Percentiles rank a stretch among this genome's conserved stretches.
Conservation (phyloP, 2,329 filamentous ascomycete species). For the Aspergillus latus region DNA sequence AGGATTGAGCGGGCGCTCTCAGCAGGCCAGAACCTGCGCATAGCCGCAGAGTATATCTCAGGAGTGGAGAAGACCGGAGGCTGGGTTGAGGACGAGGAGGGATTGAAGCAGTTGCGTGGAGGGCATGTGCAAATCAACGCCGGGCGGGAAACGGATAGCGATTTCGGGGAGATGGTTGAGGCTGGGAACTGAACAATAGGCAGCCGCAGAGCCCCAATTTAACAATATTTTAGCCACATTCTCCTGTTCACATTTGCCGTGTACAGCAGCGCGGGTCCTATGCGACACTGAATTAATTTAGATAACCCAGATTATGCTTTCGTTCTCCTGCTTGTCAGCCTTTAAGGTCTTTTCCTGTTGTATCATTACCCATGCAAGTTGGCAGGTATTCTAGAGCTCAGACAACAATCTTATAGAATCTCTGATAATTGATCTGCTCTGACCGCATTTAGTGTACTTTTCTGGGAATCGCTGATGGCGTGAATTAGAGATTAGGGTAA, state of each 20-base stretch:
- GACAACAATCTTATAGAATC: too few relatives aligned
- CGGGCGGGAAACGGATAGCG: slow-evolving; percentile 3
- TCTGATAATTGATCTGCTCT: too few relatives aligned
- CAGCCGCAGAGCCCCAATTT: not conserved
- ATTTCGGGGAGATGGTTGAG: slow-evolving; percentile 9
- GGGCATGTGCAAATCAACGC: slow-evolving; percentile 4
- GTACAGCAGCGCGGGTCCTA: too few relatives aligned
- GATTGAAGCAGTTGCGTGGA: slow-evolving; percentile 6
- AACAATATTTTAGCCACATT: too few relatives aligned
- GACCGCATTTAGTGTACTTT: too few relatives aligned
- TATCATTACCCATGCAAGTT: too few relatives aligned
- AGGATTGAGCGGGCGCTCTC: slow-evolving; percentile 12
- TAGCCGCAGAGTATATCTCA: slow-evolving; percentile 13
- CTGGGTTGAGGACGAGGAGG: slow-evolving; percentile 14
- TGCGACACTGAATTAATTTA: not conserved
- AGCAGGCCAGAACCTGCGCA: slow-evolving; percentile 13
- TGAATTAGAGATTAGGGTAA: too few relatives aligned
- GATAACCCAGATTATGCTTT: not conserved
- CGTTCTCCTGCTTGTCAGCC: not conserved
- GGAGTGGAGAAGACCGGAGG: slow-evolving; percentile 12
- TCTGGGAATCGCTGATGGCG: too few relatives aligned
- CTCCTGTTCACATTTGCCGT: too few relatives aligned
- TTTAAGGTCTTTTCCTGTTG: too few relatives aligned
- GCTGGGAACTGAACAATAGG: not conserved
- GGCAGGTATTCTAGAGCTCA: too few relatives aligned